Evolutionary conservation across 192 early-diverging fungal species (phyloP), one percentile per base, ranked within the genome.

Genomic region (Coemansia sp.): DNA sequence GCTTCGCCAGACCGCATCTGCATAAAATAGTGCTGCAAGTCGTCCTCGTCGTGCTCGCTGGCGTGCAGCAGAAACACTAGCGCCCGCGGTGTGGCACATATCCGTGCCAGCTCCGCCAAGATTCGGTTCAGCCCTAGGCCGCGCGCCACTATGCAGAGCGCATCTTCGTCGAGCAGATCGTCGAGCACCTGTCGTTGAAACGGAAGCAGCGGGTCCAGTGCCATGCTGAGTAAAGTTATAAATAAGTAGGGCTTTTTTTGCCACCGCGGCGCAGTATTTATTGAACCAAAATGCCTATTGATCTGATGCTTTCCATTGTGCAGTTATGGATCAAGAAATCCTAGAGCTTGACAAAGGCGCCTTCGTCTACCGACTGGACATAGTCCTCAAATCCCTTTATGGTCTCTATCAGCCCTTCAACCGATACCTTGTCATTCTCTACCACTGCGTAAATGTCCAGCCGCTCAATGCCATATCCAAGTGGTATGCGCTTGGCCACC

Each of bases 391-490:
- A 27, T 23, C n/a, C 23, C 5, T 45, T 12, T 26, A 45, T 45
- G 5, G 6, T 15, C 25, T 45, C 43, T 10, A 27, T 10, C 2
- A 45, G 8, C 5, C 26, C 43, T 3, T 45, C 26, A 10, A 26
- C 10, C 26, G 43, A 45, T 10, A 45, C 43, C 25, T 45, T 45
- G 7, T 45, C 43, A n/a, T 36, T n/a, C n/a, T 45, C 43, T 4
- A 45, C 43, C 12, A 28, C 22, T 4, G 83, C 84, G 71, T 83
- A 86, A 79, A 97, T 93, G 59, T 85, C 84, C 63, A 97, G 86
- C 83, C 91, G 92, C 78, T 87, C 89, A 81, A 97, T 91, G 76
- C 93, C 93, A 75, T 83, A 97, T 62, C 91, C 94, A 62, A 94
- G 79, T 46, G 90, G 70, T 42, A 90, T 77, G 30, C 85, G 79